A percentile compares a stretch with the other conserved stretches of the same genome.
Conservation (phyloP, 768 basidiomycete genomes). For the Fibroporia radiculosa region DNA sequence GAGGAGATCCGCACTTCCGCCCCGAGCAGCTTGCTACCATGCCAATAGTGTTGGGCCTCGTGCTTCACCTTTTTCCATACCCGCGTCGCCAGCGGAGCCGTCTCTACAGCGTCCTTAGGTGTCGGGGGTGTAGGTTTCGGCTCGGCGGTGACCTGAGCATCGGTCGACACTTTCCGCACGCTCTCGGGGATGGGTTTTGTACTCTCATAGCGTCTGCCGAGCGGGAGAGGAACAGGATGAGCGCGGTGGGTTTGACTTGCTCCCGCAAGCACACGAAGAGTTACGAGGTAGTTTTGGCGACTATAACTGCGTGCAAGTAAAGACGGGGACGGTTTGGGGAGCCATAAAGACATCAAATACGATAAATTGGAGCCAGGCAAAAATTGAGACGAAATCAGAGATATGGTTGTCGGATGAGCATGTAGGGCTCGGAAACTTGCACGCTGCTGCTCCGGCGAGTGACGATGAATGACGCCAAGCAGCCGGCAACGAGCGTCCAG, state of each 20-base stretch:
- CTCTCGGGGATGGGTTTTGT: slow-evolving; percentile 9
- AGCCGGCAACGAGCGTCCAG: too few species aligned
- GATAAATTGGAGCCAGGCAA: background rate
- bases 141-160: slow-evolving; percentile 27
- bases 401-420: background rate
- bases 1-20: slow-evolving; percentile 89
- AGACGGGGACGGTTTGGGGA: slow-evolving; percentile 48
- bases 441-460: too few species aligned
- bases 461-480: too few species aligned
- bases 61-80: slow-evolving; percentile 94
- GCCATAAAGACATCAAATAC: slow-evolving; percentile 63
- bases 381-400: background rate
- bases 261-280: slow-evolving; percentile 13
- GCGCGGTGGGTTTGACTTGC: slow-evolving; percentile 12
- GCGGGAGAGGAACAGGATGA: slow-evolving; percentile 1
- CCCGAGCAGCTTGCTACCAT: slow-evolving; percentile 88
- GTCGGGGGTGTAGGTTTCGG: slow-evolving; percentile 40
- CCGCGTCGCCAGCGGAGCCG: slow-evolving; percentile 44
- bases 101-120: slow-evolving; percentile 28
- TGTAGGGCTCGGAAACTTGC: background rate
- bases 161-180: slow-evolving; percentile 12
- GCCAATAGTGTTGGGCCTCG: slow-evolving; percentile 95
- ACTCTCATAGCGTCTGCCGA: slow-evolving; percentile 3
- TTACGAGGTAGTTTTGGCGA: slow-evolving; percentile 15
- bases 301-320: slow-evolving; percentile 32